Base-by-base conservation (phyloP, 345 rosid genomes). In the Citrus inodora region DNA sequence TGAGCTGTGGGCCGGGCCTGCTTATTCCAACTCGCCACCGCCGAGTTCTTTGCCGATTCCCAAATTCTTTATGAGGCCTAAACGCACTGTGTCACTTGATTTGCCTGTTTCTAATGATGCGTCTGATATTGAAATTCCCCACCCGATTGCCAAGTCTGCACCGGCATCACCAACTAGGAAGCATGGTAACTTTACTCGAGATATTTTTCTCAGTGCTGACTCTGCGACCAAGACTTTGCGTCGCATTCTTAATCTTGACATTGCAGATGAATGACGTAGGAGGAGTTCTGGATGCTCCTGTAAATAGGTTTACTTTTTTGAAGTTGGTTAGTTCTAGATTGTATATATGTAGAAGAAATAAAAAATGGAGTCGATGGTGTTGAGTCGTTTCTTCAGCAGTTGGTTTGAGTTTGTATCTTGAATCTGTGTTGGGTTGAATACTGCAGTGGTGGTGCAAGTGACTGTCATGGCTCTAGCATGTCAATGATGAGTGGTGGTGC, bases 1-100 rank as follows among this genome's bases (percentile, higher is more conserved):
- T 70, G 98, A 96, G 85, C 86, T 87, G 21, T 96, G 99, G 99
- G 99, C 98, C 4, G 99, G 99, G 21, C 99, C 99, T 40, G 92
- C 99, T 16, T 94, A 96, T 81, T 96, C 99, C 14, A 94, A 91
- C 88, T 96, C 98, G 0, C 99, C 99, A 4, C 95, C 98, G 0
- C 93, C 99, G 22, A 91, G 98, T 79, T 96, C 99, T 64, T 74
- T 94, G 79, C 99, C 98, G 0, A 91, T 96, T 40, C 99, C 98
- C 19, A 96, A 89, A 86, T 96, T 96, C 79, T 92, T 96, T 11
- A 83, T 92, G 73, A 74, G 73, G 69, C 87, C 88, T 1, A 92
- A 91, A 82, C 87, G 93, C 73, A 85, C 95, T 0, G 82, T 86
- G 0, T 92, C 99, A 1, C 87, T 91, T 70, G 90, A 86, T 76